Evolutionary conservation across 163 green algal genomes (phyloP).

Genomic region (Chloromonas sp.): DNA sequence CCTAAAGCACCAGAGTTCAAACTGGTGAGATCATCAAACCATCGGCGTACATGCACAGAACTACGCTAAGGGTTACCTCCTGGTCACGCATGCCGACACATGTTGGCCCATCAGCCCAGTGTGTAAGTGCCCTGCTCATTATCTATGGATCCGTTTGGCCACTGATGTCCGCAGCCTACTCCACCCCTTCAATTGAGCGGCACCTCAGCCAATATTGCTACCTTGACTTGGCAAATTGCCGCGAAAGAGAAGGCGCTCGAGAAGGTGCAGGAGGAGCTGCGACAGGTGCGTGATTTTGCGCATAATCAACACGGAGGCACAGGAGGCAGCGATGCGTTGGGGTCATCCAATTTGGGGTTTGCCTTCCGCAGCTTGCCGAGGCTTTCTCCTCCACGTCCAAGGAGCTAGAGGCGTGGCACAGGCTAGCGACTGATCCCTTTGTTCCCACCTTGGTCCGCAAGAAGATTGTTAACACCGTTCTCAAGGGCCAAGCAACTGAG

Average conservation of each 20-base stretch:
- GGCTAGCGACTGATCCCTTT: slow-evolving; percentile 52
- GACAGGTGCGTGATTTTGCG: slow-evolving; percentile 31
- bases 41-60: too few relatives aligned
- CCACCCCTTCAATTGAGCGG: slow-evolving; percentile 42
- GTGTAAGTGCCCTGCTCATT: too few relatives aligned
- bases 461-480: slow-evolving; percentile 36
- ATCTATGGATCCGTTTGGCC: too few relatives aligned
- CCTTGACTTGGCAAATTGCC: slow-evolving; percentile 46
- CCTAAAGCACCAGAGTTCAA: too few relatives aligned
- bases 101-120: too few relatives aligned
- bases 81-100: too few relatives aligned
- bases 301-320: too few relatives aligned
- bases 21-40: too few relatives aligned
- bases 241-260: slow-evolving; percentile 52
- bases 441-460: slow-evolving; percentile 32
- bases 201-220: slow-evolving; percentile 44
- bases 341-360: too few relatives aligned
- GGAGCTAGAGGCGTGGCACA: slow-evolving; percentile 32
- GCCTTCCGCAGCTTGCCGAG: slow-evolving; percentile 32
- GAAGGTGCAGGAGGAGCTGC: slow-evolving; percentile 56
- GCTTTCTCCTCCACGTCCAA: slow-evolving; percentile 25
- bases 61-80: too few relatives aligned
- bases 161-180: slow-evolving; percentile 13
- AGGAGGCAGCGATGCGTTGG: too few relatives aligned
- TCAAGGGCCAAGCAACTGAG: slow-evolving; percentile 38